Conservation (phyloP, 331 rosid species). For the Malus hybrid region DNA sequence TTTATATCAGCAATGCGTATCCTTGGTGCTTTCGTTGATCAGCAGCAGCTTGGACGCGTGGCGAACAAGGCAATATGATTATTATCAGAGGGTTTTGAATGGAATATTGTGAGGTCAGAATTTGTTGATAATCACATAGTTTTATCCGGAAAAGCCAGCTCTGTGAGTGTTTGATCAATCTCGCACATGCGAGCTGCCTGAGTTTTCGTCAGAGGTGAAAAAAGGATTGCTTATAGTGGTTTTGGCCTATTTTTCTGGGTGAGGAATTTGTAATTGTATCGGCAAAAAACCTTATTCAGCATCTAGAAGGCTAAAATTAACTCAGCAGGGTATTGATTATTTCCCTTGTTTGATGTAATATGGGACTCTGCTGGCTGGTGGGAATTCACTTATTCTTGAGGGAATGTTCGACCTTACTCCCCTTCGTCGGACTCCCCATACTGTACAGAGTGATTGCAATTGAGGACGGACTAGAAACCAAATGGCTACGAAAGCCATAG, state of each 20-base stretch:
- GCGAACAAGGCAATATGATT: conserved; percentile 97
- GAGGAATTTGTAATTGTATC: conserved; percentile 24
- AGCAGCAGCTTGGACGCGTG: conserved; percentile 98
- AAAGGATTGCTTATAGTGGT: conserved; percentile 15
- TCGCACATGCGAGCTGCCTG: conserved; percentile 25
- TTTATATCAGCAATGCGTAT: conserved; percentile 84
- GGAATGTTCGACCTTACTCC: conserved; percentile 22
- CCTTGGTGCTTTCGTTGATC: conserved; percentile 89
- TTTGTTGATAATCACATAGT: conserved; percentile 22
- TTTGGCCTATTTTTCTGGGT: conserved; percentile 30
- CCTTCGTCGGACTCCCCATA: conserved; percentile 22
- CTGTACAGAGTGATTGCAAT: conserved; percentile 35
- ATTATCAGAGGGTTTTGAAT: conserved; percentile 90
- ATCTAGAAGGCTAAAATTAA: conserved; percentile 25
- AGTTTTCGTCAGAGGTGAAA: conserved; percentile 18
- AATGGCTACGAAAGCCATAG: conserved; percentile 21
- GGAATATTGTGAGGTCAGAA: conserved; percentile 73
- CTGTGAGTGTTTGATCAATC: conserved; percentile 7
- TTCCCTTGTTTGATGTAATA: conserved; percentile 21
- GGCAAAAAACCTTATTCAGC: conserved; percentile 13
- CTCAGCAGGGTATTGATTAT: conserved; percentile 14
- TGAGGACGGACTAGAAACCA: conserved; percentile 15
- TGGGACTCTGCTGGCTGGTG: conserved; percentile 24
- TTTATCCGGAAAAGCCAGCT: conserved; percentile 29
- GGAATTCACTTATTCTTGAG: conserved; percentile 13